These are phyloP conservation scores for Erythrophleum fordii DNA, from an alignment of 306 rosid genomes.

Conservation along the genomic window DNA sequence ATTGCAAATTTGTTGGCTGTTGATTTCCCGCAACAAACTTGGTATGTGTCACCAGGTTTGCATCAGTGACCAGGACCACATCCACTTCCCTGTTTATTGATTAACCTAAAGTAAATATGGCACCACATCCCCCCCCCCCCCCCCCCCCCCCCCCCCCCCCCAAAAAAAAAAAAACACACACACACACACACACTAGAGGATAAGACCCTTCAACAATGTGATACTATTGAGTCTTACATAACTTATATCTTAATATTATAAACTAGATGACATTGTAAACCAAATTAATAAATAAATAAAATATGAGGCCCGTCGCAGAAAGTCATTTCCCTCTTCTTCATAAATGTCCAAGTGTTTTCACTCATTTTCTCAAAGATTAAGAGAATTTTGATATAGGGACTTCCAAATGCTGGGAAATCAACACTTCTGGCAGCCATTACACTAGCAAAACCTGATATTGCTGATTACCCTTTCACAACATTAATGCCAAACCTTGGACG, in stretches of 20 bases:
- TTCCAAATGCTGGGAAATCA: conserved; percentile 98
- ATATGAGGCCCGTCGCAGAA: neutral
- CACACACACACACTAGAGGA: too few species aligned
- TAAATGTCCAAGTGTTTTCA: conserved; percentile 12
- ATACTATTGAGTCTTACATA: neutral
- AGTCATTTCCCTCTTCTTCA: neutral
- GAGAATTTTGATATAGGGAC: conserved; percentile 69
- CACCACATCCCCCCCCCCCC: neutral
- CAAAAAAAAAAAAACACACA: too few species aligned
- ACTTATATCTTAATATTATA: neutral
- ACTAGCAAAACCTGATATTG: conserved; percentile 94
- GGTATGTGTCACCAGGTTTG: neutral
- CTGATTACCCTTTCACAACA: conserved; percentile 96
- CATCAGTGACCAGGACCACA: neutral
- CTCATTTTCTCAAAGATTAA: conserved; percentile 32
- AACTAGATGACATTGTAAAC: neutral
- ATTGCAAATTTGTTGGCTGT: neutral
- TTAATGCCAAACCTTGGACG: conserved; percentile 99
- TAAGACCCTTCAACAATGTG: neutral
- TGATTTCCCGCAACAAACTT: neutral
- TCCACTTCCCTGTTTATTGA: neutral
- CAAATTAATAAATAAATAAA: conserved; percentile 5
- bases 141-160: too few species aligned
- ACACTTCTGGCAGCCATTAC: conserved; percentile 93
- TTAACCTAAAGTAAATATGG: neutral